Evolutionary conservation across 768 basidiomycete species (phyloP).

Genomic region (Lyophyllum atratum): DNA sequence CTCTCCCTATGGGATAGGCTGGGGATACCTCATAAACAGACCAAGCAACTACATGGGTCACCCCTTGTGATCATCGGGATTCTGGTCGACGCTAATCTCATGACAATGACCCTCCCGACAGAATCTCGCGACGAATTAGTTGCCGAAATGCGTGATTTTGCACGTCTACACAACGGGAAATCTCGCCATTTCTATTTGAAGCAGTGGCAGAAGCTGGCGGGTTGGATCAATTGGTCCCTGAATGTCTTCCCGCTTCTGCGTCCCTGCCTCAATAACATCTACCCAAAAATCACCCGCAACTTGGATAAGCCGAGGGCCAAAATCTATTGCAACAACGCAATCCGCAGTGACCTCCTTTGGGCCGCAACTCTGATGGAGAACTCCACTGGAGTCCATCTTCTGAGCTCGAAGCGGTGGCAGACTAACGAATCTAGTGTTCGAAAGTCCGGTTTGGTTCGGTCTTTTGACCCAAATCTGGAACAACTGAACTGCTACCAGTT

Average conservation of each 20-base stretch:
- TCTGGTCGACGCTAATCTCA: conserved; percentile 30
- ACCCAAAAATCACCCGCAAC: background rate
- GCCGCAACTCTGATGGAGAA: background rate
- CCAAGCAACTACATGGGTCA: background rate
- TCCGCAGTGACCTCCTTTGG: background rate
- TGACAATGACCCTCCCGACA: conserved; percentile 25
- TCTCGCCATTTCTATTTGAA: background rate
- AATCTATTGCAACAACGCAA: background rate
- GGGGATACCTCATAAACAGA: background rate
- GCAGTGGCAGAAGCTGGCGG: background rate
- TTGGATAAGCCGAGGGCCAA: background rate
- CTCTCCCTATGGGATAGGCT: conserved; percentile 37
- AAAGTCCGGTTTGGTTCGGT: no score
- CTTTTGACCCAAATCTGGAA: no score
- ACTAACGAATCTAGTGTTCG: no score
- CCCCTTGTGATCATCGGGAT: conserved; percentile 39
- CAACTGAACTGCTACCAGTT: no score
- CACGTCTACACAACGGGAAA: no score
- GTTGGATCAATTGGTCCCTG: conserved; percentile 5
- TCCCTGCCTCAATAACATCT: background rate
- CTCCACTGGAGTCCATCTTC: background rate
- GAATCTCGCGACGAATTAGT: background rate
- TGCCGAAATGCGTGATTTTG: no score
- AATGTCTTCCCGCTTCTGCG: conserved; percentile 4
- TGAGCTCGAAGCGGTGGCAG: no score